Conservation (phyloP, 2,329 filamentous ascomycete genomes). For the Dothistroma pini region DNA sequence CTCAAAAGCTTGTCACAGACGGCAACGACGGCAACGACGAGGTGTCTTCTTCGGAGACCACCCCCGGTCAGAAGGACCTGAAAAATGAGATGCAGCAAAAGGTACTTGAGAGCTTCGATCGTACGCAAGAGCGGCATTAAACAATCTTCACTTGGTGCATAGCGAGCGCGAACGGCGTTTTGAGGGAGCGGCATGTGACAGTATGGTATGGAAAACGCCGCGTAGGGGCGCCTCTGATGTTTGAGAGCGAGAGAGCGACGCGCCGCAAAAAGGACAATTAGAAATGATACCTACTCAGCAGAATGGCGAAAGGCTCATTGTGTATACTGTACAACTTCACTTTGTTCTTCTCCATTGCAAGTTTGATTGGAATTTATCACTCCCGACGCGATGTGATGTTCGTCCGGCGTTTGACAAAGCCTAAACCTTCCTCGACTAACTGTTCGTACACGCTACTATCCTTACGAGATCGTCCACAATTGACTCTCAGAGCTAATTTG, state of each 20-base stretch:
- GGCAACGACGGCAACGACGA: slow-evolving; percentile 12
- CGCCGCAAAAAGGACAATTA: neutral
- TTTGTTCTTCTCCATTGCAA: neutral
- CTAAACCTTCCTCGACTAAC: too few relatives aligned
- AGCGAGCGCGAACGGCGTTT: neutral
- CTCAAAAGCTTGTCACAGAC: slow-evolving; percentile 43
- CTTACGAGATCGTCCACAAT: too few relatives aligned
- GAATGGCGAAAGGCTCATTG: neutral
- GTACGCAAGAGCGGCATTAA: slow-evolving; percentile 37
- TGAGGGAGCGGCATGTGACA: neutral
- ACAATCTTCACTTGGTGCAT: neutral
- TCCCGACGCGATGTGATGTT: too few relatives aligned
- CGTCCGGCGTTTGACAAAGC: too few relatives aligned
- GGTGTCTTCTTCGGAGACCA: slow-evolving; percentile 2
- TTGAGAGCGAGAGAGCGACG: neutral
- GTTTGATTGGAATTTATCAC: neutral
- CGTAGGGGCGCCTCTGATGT: neutral
- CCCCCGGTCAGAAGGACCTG: slow-evolving; percentile 12
- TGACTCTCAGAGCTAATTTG: too few relatives aligned
- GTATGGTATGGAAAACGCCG: neutral
- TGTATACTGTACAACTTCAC: slow-evolving; percentile 4
- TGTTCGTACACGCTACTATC: too few relatives aligned
- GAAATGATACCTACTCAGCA: neutral
- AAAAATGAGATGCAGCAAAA: slow-evolving; percentile 36
- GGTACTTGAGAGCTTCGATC: slow-evolving; percentile 40